Evolutionary conservation across 345 rosid genomes (phyloP).

Genomic region (Eucalyptus grandis): DNA sequence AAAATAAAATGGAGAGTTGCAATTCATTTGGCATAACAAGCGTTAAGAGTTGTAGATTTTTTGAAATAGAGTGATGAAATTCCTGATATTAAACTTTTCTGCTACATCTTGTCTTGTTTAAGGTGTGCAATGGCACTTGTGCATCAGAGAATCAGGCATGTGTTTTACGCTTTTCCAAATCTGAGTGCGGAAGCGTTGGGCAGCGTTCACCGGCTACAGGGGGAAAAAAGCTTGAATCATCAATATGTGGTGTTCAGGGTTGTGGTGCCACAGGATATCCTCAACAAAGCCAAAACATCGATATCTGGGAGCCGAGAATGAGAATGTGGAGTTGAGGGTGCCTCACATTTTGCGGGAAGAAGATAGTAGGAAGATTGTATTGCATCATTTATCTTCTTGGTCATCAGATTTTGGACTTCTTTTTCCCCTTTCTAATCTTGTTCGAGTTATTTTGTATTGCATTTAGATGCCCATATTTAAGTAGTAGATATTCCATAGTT

Average conservation of each 20-base stretch:
- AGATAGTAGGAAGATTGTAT: neutral
- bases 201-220: slow-evolving; percentile 67
- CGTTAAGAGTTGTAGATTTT: neutral
- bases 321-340: neutral
- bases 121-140: slow-evolving; percentile 97
- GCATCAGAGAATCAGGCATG: slow-evolving; percentile 71
- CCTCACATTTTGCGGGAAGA: neutral
- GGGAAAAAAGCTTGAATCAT: slow-evolving; percentile 86
- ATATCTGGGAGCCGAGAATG: neutral
- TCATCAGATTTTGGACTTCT: neutral
- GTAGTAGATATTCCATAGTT: neutral
- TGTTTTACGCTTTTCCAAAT: slow-evolving; percentile 66
- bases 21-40: neutral
- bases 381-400: neutral
- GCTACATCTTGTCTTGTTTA: neutral
- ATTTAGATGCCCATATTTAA: neutral
- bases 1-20: too few species aligned
- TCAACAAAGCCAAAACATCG: neutral
- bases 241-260: slow-evolving; percentile 90
- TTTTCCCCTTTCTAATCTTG: neutral
- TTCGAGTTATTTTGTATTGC: neutral
- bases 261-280: slow-evolving; percentile 19
- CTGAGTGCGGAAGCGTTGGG: slow-evolving; percentile 56
- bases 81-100: neutral
- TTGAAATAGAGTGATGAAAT: neutral